Base-by-base conservation (phyloP, 1,284 basidiomycete species). In the Rhodotorula mucilaginosa region DNA sequence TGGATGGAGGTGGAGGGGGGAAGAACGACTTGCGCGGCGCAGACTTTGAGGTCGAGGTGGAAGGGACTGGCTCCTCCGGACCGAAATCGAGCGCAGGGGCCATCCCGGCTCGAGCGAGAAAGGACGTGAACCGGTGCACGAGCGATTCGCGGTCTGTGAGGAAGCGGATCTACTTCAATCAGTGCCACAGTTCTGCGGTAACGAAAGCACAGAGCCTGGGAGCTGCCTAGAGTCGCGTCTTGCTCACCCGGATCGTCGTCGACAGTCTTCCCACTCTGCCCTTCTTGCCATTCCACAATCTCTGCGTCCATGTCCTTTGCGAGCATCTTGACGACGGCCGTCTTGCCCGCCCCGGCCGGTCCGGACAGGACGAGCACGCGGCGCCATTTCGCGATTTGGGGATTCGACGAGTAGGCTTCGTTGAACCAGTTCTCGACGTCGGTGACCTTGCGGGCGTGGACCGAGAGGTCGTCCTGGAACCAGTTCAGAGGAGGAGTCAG, bases 281-380 rank as follows among this genome's bases (percentile, higher is more conserved):
- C 82, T 76, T 89, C 92, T 62, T 86, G 84, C 93, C 94, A 98
- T 80, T 99, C 96, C 46, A 93, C 79, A 29, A 97, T 84, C 57
- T 95, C 90, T 63, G 92, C 87, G 4, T 86, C 87, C 71, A 97
- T 82, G 77, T 96, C 90, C 31, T 83, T 81, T 0, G 92, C 85
- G 12, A 99, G 82, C 0, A 94, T 86, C 18, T 87, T 86, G 0
- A 98, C 76, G 0, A 92, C 92, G 0, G 93, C 87, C 0, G 95
- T 96, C 83, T 99, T 99, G 0, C 88, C 96, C 0, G 89, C 87
- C 1, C 96, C 97, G 13, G 94, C 89, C 0, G 93, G 92, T 2
- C 97, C 96, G 2, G 91, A 91, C 13, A 99, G 82, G 0, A 88
- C 87, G 3, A 98, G 86, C 31, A 99, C 87, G 52, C 71, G 72